Percentiles rank a stretch among this genome's conserved stretches.
Conservation (phyloP, 139 green algal species). For the Limnomonas spitsbergensis region DNA sequence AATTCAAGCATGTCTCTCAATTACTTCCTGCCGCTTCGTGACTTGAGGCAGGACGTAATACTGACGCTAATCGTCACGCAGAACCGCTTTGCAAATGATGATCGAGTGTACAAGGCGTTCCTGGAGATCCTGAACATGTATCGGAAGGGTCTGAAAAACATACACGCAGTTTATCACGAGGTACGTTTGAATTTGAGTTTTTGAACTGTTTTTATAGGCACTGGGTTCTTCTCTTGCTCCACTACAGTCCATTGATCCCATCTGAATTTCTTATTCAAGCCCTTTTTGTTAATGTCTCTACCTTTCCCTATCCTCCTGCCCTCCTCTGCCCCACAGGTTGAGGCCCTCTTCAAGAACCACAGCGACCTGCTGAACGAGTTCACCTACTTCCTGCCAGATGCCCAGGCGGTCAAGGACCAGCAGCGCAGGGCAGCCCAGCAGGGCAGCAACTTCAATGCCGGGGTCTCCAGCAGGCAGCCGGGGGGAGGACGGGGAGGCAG, state of each 20-base stretch:
- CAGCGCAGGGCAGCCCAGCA: background rate
- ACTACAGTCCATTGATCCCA: no score
- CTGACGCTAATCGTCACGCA: constrained; percentile 30
- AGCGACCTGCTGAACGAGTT: constrained; percentile 95
- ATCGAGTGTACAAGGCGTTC: constrained; percentile 98
- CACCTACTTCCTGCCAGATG: constrained; percentile 97
- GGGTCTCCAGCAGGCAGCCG: background rate
- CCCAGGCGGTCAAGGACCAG: background rate
- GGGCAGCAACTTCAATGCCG: background rate
- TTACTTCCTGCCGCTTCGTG: background rate
- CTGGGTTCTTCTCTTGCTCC: background rate
- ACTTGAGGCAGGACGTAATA: background rate
- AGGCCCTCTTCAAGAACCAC: constrained; percentile 88
- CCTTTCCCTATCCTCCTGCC: no score
- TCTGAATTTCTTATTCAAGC: no score
- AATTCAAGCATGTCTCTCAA: background rate
- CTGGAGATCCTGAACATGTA: constrained; percentile 99
- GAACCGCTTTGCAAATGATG: constrained; percentile 85
- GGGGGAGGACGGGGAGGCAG: background rate
- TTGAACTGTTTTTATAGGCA: no score
- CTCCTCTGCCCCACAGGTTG: constrained; percentile 72
- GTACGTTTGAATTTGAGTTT: no score
- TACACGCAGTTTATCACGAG: constrained; percentile 94
- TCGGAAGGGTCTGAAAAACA: constrained; percentile 95
- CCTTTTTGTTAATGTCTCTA: no score